Evolutionary conservation across 495 filamentous ascomycete genomes (phyloP).

Genomic region (Monascus purpureus): DNA sequence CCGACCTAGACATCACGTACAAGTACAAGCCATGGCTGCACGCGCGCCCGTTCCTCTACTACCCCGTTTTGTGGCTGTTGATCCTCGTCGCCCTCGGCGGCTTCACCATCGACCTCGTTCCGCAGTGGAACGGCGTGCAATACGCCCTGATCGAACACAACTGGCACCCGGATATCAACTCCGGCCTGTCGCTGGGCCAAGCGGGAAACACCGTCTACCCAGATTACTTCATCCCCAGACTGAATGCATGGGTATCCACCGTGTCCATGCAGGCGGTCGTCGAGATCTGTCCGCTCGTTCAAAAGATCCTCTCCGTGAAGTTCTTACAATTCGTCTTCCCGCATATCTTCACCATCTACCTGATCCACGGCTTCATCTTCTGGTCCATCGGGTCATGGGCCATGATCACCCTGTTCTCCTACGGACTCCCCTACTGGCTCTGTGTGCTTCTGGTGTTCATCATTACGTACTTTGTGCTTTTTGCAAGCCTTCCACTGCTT

Average conservation of each 20-base stretch:
- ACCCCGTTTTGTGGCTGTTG: slow-evolving; percentile 11
- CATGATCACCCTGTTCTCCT: slow-evolving; percentile 2
- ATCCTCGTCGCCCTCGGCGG: slow-evolving; percentile 9
- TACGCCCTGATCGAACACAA: slow-evolving; percentile 17
- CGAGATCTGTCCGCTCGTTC: slow-evolving; percentile 18
- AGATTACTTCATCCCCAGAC: slow-evolving; percentile 22
- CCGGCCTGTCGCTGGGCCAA: slow-evolving; percentile 13
- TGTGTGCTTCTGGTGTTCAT: slow-evolving; percentile 2
- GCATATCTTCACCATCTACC: slow-evolving; percentile 31
- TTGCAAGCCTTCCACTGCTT: slow-evolving; percentile 1
- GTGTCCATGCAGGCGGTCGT: slow-evolving; percentile 19
- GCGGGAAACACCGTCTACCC: slow-evolving; percentile 15
- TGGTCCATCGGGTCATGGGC: slow-evolving; percentile 12
- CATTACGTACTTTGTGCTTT: slow-evolving; percentile 1
- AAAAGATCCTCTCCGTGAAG: slow-evolving; percentile 15
- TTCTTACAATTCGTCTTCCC: slow-evolving; percentile 24
- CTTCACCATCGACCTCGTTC: slow-evolving; percentile 15
- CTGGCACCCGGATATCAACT: slow-evolving; percentile 20
- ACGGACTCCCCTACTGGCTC: slow-evolving; percentile 4
- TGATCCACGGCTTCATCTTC: slow-evolving; percentile 27
- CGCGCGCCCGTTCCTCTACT: slow-evolving; percentile 12
- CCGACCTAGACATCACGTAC: slow-evolving; percentile 27
- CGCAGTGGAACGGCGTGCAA: slow-evolving; percentile 12
- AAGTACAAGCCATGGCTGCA: slow-evolving; percentile 21
- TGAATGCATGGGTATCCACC: slow-evolving; percentile 23